Evolutionary conservation across 169 alveolate genomes (phyloP), one percentile per base, ranked within the genome.

Genomic region (Eimeria necatrix): DNA sequence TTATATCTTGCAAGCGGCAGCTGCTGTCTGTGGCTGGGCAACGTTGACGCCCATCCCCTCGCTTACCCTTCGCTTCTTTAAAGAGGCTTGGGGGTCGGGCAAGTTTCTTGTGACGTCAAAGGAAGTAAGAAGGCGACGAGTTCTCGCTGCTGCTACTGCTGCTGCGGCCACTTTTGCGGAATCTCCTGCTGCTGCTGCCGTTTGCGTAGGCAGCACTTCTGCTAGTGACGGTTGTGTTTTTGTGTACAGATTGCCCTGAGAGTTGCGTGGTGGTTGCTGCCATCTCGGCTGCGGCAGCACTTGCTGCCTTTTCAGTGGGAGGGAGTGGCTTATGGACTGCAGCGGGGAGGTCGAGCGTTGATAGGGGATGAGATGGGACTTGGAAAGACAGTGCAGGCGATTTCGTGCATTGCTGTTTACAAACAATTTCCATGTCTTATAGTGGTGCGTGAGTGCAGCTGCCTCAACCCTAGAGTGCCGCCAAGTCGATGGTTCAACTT

Each of bases 291-390:
- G 60, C 97, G 93, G 91, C 88, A 71, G 16, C 96, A 96, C 64
- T 94, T 98, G 91, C 96, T 94, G 88, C 98, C 98, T 24, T 99
- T 98, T 96, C 99, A 99, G 97, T 95, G 95, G 94, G 99, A 98
- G 86, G 99, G 99, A 49, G 98, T 99, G 20, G 93, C 96, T 52
- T 98, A 97, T 95, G 99, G 99, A 1, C 83, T 99, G 56, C 96
- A 95, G 78, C 97, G 98, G 88, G 98, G 98, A 93, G 99, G 99
- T 14, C 97, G 99, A 81, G 97, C 97, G 51, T 94, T 99, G 78
- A 97, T 99, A 12, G 99, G 99, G 6, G 99, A 98, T 95, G 99
- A 99, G 94, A 99, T 99, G 99, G 99, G 99, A 6, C 99, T 99
- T 20, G 99, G 99, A 52, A 99, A 99, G 96, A 99, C 99, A 4